Evolutionary conservation across 1,284 basidiomycete genomes (phyloP).

Genomic region (Vanrija pseudolonga): DNA sequence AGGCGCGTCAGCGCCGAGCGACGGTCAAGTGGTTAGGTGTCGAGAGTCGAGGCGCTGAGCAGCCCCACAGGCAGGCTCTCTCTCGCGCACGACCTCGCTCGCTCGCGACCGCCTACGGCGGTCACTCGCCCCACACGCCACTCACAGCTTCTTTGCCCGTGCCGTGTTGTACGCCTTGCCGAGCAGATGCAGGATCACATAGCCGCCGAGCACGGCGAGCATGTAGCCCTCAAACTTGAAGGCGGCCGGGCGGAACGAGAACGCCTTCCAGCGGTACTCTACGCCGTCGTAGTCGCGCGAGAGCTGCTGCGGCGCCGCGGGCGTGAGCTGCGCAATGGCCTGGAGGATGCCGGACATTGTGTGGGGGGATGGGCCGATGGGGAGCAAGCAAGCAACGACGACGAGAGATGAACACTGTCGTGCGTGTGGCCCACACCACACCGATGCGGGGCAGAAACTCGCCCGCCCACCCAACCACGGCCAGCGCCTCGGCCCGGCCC

Average conservation of each 20-base stretch:
- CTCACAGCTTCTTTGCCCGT: conserved; percentile 40
- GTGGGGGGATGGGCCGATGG: background rate
- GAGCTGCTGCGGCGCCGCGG: conserved; percentile 33
- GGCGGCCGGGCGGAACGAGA: conserved; percentile 76
- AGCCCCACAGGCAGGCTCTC: background rate
- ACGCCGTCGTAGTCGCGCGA: conserved; percentile 58
- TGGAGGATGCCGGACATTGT: conserved; percentile 48
- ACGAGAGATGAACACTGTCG: too few species aligned
- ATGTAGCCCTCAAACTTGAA: conserved; percentile 65
- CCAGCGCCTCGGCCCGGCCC: too few species aligned
- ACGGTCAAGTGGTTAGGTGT: background rate
- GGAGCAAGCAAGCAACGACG: background rate
- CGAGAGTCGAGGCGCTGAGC: too few species aligned
- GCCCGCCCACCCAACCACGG: too few species aligned
- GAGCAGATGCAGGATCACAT: conserved; percentile 37
- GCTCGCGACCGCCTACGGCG: too few species aligned
- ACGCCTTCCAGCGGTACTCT: conserved; percentile 66
- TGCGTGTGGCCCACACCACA: too few species aligned
- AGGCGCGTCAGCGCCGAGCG: background rate
- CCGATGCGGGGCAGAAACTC: too few species aligned
- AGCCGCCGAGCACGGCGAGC: conserved; percentile 53
- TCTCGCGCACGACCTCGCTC: too few species aligned
- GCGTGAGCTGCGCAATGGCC: conserved; percentile 53
- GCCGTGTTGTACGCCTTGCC: conserved; percentile 36
- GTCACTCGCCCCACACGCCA: conserved; percentile 20